Base-by-base conservation (phyloP, 225 moss, liverwort and hornwort genomes). In the Neckera pumila region DNA sequence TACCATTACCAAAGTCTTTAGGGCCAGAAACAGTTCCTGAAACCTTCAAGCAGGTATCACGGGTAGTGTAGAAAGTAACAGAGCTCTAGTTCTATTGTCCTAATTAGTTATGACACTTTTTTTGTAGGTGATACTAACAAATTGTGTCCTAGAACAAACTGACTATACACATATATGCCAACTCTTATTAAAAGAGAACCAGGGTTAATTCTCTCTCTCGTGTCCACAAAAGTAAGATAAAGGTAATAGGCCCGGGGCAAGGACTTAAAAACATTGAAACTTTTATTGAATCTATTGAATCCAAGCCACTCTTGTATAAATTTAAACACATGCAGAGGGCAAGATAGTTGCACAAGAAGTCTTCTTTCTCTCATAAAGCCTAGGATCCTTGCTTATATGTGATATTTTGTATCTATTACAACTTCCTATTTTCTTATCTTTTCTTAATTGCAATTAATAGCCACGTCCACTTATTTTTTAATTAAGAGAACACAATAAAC, bases 11-110 rank as follows among this genome's bases (percentile, higher is more conserved):
- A 21, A 21, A 67, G 3, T 21, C n/a, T 21, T 20, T 20, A 66
- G 36, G 16, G 10, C 0, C 2, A 0, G 1, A 36, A 36, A 20
- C 1, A 0, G 4, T 36, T 36, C 1, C 2, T 5, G 0, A 20
- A 66, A 66, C 11, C 20, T 21, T 1, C 1, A 66, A 0, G 11
- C 10, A 5, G 3, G 5, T 2, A 4, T 66, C 19, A 66, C 1
- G 0, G 0, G 20, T 66, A 66, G 36, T 11, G 3, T 1, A 2
- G 0, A 36, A 9, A 66, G 2, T 66, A 66, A 9, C 2, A 0
- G 2, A 66, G 17, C 1, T 6, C 3, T 36, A n/a, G 5, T 11
- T 36, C 5, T n/a, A 66, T 66, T 20, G 4, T 36, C 18, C 3
- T 66, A 36, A 20, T 64, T 64, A 9, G 17, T 33, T 33, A 17